Percentiles rank a stretch among this genome's conserved stretches.
These are phyloP conservation scores for Nakaseomyces nivariensis DNA, from an alignment of 1,139 yeast genomes.

Conservation along the genomic window DNA sequence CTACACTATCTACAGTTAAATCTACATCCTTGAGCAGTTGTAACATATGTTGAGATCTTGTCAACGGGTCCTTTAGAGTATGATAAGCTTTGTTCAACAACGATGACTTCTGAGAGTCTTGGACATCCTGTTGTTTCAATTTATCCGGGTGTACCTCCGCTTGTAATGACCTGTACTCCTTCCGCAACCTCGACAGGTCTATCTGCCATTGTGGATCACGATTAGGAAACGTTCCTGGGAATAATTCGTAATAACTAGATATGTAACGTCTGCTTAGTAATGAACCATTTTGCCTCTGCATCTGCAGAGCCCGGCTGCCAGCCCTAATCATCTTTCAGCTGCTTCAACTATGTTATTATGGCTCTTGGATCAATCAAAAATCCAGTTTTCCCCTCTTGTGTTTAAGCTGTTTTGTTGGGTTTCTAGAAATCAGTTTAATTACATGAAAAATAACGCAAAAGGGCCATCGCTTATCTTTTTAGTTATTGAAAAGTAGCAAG, in stretches of 20 bases:
- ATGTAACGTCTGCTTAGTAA: slow-evolving; percentile 7
- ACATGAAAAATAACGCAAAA: too few relatives aligned
- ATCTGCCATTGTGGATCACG: slow-evolving; percentile 60
- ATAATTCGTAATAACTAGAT: slow-evolving; percentile 42
- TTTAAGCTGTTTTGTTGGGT: too few relatives aligned
- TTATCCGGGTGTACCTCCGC: slow-evolving; percentile 75
- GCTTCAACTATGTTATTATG: too few relatives aligned
- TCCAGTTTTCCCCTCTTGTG: too few relatives aligned
- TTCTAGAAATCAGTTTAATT: too few relatives aligned
- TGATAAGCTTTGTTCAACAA: slow-evolving; percentile 67
- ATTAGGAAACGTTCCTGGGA: slow-evolving; percentile 64
- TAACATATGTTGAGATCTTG: slow-evolving; percentile 53
- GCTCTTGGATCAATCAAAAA: too few relatives aligned
- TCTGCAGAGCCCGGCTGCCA: neutral
- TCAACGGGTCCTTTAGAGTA: slow-evolving; percentile 58
- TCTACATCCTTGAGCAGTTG: slow-evolving; percentile 36
- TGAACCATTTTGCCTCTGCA: neutral
- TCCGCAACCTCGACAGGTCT: slow-evolving; percentile 46
- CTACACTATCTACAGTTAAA: slow-evolving; percentile 32
- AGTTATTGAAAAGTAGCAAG: neutral
- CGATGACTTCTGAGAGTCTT: slow-evolving; percentile 31
- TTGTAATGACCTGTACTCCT: slow-evolving; percentile 68
- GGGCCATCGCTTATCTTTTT: too few relatives aligned
- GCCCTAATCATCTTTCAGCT: neutral
- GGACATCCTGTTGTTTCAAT: slow-evolving; percentile 15